A percentile compares a stretch with the other conserved stretches of the same genome.
These are phyloP conservation scores for Podosphaera fusca DNA, from an alignment of 2,329 filamentous ascomycete species.

Conservation along the genomic window DNA sequence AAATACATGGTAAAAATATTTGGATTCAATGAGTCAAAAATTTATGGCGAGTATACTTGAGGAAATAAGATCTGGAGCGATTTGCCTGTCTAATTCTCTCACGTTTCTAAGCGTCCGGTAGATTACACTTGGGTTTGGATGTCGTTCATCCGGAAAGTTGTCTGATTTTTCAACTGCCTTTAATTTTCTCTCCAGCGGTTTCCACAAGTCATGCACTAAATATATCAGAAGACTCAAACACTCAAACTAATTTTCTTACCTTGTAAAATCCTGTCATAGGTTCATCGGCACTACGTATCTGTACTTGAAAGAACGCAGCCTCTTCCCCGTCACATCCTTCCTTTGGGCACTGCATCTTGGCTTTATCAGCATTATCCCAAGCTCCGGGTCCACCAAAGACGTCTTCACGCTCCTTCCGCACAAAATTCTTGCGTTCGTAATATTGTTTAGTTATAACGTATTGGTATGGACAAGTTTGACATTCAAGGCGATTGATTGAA, in stretches of 20 bases:
- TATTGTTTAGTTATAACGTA: constrained; percentile 59
- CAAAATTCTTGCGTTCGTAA: constrained; percentile 55
- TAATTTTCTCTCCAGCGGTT: constrained; percentile 44
- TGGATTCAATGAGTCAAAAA: neutral
- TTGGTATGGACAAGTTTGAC: constrained; percentile 85
- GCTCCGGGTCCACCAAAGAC: constrained; percentile 73
- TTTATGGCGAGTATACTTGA: neutral
- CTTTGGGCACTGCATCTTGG: constrained; percentile 54
- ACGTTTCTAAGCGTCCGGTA: neutral
- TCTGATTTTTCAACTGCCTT: neutral
- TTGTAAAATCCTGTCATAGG: constrained; percentile 95
- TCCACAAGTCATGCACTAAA: constrained; percentile 42
- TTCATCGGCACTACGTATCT: constrained; percentile 95
- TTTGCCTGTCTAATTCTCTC: neutral
- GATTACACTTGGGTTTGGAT: neutral
- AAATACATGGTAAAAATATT: neutral
- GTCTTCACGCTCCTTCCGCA: constrained; percentile 69
- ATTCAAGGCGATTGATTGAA: constrained; percentile 60
- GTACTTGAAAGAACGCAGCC: constrained; percentile 88
- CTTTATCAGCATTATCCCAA: constrained; percentile 82
- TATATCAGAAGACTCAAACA: constrained; percentile 3
- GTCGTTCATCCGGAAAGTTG: neutral
- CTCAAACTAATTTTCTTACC: constrained; percentile 22
- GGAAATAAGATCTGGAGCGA: neutral
- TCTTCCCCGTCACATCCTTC: constrained; percentile 59